Evolutionary conservation across 257 asterid genomes (phyloP), one percentile per base, ranked within the genome.

Genomic region (Scutellaria minor): DNA sequence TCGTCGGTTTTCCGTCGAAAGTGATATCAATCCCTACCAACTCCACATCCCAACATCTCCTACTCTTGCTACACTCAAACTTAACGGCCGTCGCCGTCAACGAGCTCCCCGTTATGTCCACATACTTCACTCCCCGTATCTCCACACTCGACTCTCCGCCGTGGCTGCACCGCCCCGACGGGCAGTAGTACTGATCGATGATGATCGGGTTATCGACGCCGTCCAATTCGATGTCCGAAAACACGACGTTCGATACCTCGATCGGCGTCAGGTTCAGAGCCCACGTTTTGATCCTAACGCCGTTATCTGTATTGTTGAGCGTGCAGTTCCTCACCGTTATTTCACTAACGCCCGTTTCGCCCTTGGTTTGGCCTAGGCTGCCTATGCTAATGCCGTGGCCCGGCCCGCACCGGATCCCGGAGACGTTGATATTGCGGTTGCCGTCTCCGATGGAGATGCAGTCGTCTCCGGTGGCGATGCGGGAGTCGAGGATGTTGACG

Each of bases 371-470:
- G 0, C 96, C 91, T 5, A 89, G 54, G 82, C 89, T 83, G 6
- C 93, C 90, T 14, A 85, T 72, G 82, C 94, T 85, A 3, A 85
- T 81, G 5, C 92, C 95, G 11, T 88, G 96, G 14, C 93, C 93
- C 2, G 96, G 93, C 4, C 96, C 96, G 24, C 96, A 89, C 1
- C 11, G 7, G 1, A 87, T 77, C 0, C 62, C 18, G 0, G 71
- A 14, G 1, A 89, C 69, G 37, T 63, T 50, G 0, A 89, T 70
- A 50, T 82, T 67, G 4, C 45, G 46, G 12, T 72, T 61, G 1
- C 92, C 92, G 2, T 80, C 77, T 0, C 85, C 84, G 46, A 89
- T 47, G 3, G 92, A 69, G 35, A 89, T 73, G 47, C 96, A 89
- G 70, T 85, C 96, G 22, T 89, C 96, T 0, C 96, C 90, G 0